A percentile compares a stretch with the other conserved stretches of the same genome.
Evolutionary conservation across 345 rosid species (phyloP).

Genomic region (Boechera stricta): DNA sequence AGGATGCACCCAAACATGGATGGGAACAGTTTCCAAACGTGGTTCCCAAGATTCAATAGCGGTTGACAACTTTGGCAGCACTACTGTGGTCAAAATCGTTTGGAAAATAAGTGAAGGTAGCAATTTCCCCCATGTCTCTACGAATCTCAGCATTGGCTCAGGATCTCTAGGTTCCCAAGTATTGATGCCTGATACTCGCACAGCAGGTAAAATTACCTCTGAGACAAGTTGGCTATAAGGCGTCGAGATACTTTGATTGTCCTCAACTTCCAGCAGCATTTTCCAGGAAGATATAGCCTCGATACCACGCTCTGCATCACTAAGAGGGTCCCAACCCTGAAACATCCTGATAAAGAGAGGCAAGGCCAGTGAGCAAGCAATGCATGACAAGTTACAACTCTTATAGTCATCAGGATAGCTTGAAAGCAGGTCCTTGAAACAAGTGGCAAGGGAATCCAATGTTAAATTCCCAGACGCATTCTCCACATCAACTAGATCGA

Average conservation of each 20-base stretch:
- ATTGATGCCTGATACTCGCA: slow-evolving; percentile 75
- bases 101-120: slow-evolving; percentile 65
- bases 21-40: slow-evolving; percentile 70
- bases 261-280: slow-evolving; percentile 67
- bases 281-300: slow-evolving; percentile 68
- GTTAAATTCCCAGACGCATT: slow-evolving; percentile 61
- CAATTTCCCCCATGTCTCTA: slow-evolving; percentile 77
- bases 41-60: slow-evolving; percentile 94
- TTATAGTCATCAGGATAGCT: slow-evolving; percentile 70
- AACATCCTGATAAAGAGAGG: slow-evolving; percentile 79
- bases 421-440: slow-evolving; percentile 58
- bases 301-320: slow-evolving; percentile 65
- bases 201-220: slow-evolving; percentile 78
- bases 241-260: slow-evolving; percentile 57
- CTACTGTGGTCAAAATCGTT: slow-evolving; percentile 61
- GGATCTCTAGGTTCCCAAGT: slow-evolving; percentile 93
- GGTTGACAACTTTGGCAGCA: slow-evolving; percentile 71
- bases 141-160: slow-evolving; percentile 88
- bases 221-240: slow-evolving; percentile 76
- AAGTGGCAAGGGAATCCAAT: slow-evolving; percentile 59
- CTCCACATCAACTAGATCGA: slow-evolving; percentile 59
- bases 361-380: slow-evolving; percentile 74
- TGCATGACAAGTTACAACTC: slow-evolving; percentile 69
- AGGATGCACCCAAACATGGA: slow-evolving; percentile 93
- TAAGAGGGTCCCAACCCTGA: slow-evolving; percentile 94